phyloP scores from a whole-genome alignment of 306 rosid genomes.

The Vigna nakashimae region DNA sequence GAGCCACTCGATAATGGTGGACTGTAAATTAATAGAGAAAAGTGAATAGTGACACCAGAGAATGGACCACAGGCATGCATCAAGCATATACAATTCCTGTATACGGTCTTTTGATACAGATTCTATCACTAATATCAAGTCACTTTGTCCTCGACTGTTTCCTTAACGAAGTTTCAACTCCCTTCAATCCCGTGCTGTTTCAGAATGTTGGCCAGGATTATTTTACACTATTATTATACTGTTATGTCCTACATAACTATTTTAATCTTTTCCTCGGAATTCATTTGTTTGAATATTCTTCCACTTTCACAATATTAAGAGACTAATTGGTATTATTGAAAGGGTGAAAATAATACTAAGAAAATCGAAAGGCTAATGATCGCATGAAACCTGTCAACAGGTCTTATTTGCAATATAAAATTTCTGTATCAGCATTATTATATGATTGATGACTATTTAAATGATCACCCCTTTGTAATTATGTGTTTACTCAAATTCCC shows the following conservation, averaged over 20 bases:
- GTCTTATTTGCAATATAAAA: constrained; percentile 36
- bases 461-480: constrained; percentile 31
- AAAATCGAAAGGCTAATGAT: constrained; percentile 19
- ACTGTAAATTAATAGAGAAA: constrained; percentile 29
- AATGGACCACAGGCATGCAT: constrained; percentile 46
- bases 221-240: background rate
- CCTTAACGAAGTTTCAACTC: constrained; percentile 55
- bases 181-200: constrained; percentile 53
- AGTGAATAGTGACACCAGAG: constrained; percentile 47
- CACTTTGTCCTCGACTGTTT: constrained; percentile 54
- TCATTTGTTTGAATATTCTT: constrained; percentile 39
- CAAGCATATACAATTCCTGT: constrained; percentile 53
- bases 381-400: constrained; percentile 32
- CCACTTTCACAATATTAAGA: constrained; percentile 42
- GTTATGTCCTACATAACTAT: background rate
- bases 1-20: constrained; percentile 36
- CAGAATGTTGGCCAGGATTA: constrained; percentile 48
- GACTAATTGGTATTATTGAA: constrained; percentile 38
- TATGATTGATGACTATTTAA: constrained; percentile 32
- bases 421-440: constrained; percentile 11
- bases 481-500: constrained; percentile 45
- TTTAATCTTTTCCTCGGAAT: constrained; percentile 30
- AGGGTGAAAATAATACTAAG: background rate
- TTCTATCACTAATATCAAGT: constrained; percentile 47
- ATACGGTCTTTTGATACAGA: constrained; percentile 51